These are phyloP conservation scores for Colletotrichum zoysiae DNA, from an alignment of 2,329 filamentous ascomycete genomes.

Conservation along the genomic window DNA sequence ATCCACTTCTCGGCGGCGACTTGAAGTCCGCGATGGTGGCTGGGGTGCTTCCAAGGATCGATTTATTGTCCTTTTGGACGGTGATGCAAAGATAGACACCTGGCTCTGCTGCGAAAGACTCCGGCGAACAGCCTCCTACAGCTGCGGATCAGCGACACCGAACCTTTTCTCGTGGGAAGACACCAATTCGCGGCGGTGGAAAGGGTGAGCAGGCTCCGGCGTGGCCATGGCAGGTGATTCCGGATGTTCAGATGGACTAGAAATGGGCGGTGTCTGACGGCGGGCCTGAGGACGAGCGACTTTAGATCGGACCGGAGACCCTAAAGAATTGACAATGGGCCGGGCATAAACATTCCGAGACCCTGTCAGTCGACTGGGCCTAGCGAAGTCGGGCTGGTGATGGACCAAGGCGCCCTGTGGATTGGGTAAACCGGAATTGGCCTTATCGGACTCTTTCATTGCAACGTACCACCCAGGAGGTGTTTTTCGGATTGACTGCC, in stretches of 20 bases:
- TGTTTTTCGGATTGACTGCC: conserved; percentile 22
- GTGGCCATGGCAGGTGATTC: conserved; percentile 5
- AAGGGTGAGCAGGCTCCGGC: background rate
- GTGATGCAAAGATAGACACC: conserved; percentile 37
- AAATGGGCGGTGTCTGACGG: background rate
- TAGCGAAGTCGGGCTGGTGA: background rate
- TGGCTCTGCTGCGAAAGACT: conserved; percentile 43
- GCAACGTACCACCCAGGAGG: conserved; percentile 22
- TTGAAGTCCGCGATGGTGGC: conserved; percentile 56
- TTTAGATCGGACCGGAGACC: conserved; percentile 18
- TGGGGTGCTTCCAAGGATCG: conserved; percentile 16
- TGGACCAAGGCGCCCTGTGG: background rate
- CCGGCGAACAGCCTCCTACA: conserved; percentile 41
- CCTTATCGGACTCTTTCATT: conserved; percentile 8
- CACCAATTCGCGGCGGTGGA: conserved; percentile 4
- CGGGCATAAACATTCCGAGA: conserved; percentile 3
- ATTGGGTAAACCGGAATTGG: background rate
- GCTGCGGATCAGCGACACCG: conserved; percentile 39
- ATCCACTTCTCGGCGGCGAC: conserved; percentile 57
- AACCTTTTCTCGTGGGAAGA: conserved; percentile 30
- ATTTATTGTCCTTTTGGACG: conserved; percentile 14
- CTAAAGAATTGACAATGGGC: conserved; percentile 19
- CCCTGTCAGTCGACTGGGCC: background rate
- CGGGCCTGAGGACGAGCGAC: background rate
- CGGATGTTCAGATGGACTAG: background rate